Conservation (phyloP, 2,329 filamentous ascomycete species). For the Rugonectria rugulosa region DNA sequence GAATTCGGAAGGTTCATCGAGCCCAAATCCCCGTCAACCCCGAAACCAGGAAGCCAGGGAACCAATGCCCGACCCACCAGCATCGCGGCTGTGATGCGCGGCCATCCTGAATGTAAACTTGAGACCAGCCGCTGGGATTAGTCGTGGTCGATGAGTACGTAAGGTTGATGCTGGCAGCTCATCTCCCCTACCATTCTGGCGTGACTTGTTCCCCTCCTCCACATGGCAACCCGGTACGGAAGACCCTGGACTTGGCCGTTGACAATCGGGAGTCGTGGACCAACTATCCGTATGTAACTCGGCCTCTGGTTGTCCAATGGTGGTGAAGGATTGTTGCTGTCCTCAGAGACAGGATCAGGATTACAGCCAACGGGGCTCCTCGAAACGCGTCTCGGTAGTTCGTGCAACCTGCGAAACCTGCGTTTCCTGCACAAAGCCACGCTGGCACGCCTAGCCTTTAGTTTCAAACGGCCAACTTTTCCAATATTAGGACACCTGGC, state of each 20-base stretch:
- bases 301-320: not conserved
- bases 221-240: constrained; percentile 25
- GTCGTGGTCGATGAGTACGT: constrained; percentile 17
- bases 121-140: constrained; percentile 33
- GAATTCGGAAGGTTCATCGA: constrained; percentile 19
- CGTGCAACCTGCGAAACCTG: constrained; percentile 8
- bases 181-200: constrained; percentile 21
- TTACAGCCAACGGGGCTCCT: constrained; percentile 1
- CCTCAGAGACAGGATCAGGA: not conserved
- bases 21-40: constrained; percentile 19
- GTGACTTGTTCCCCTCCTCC: constrained; percentile 24
- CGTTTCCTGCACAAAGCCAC: constrained; percentile 13
- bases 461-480: constrained; percentile 1
- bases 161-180: constrained; percentile 18
- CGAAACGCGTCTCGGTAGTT: constrained; percentile 15
- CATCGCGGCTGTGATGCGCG: constrained; percentile 25
- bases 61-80: constrained; percentile 22
- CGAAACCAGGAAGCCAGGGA: constrained; percentile 25
- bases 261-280: not conserved
- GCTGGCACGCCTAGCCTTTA: constrained; percentile 25
- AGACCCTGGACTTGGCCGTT: constrained; percentile 6
- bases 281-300: not conserved
- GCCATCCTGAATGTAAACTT: constrained; percentile 32
- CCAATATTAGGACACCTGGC: constrained; percentile 10
- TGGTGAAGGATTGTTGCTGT: constrained; percentile 12